Base-by-base conservation (phyloP, 495 filamentous ascomycete species). In the Aspergillus avenaceus region DNA sequence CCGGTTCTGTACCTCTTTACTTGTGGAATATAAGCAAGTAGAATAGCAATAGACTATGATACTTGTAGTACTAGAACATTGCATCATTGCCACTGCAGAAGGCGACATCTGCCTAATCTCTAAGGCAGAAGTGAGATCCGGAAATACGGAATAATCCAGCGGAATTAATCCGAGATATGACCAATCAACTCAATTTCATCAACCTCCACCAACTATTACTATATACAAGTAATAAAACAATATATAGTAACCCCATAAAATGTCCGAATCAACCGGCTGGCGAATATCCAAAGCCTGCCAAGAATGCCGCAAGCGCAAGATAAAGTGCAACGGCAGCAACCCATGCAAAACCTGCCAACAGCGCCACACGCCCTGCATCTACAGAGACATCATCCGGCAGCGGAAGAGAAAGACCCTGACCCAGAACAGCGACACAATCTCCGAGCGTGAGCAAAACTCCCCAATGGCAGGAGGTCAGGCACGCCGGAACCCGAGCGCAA, bases 211-310 rank as follows among this genome's bases (percentile, higher is more conserved):
- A 26, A 27, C 21, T 12, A 26, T 18, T 4, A 41, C 1, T 3
- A 1, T 41, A 42, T 38, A 11, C 7, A 5, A 38, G 13, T 26
- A 38, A 38, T 8, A 36, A 36, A 36, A n/a, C 8, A 18, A 11
- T 38, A 38, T 38, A 38, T 19, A 38, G 14, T 4, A 38, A 7
- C 16, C 54, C 6, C 47, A 52, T 38, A 24, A n/a, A n/a, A n/a
- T 53, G 22, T 16, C 59, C 8, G 59, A 59, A 14, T 6, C 52
- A 21, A 38, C 58, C 2, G 59, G 59, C 8, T 71, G 67, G 68
- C 67, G 72, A 22, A 71, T 70, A 29, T 59, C 72, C 36, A 73
- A 73, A 31, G 72, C 72, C 0, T 75, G 72, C 41, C 61, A 75
- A 49, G 68, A 73, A 50, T 75, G 72, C 42, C 63, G 72, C 12